Base-by-base conservation (phyloP, 176 grass and related monocot species). In the Triticum monococcum region DNA sequence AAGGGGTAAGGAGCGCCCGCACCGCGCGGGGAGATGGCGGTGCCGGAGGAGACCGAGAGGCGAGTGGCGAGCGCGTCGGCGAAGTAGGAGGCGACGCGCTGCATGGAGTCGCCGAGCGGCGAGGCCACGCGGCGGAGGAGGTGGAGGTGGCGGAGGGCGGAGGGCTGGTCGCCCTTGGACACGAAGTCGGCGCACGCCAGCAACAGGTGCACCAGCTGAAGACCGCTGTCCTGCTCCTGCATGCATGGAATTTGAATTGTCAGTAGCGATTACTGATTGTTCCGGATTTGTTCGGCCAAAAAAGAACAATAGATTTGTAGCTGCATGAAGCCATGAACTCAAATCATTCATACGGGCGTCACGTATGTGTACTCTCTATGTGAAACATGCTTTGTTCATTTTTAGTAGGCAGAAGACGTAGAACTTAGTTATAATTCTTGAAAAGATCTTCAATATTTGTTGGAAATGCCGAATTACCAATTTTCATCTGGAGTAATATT, bases 151-250 rank as follows among this genome's bases (percentile, higher is more conserved):
- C 89, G 89, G 14, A 88, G 80, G 8, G 86, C 92, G 2, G 86
- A 72, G 1, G 64, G 69, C 41, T 81, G 86, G 67, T 91, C 89
- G 28, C 88, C 91, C 64, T 89, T 91, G 64, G 94, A 92, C 24
- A 98, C 91, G 16, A 90, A 86, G 63, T 98, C 95, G 57, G 95
- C 95, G 75, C 95, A 95, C 38, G 90, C 89, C 5, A 98, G 90
- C 1, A 98, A 77, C 26, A 95, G 87, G 77, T 97, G 94, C 68
- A 97, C 94, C 62, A 97, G 86, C 24, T 89, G 87, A 40, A 97
- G 92, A 1, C 92, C 94, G 17, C 87, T 88, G 84, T 97, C 94
- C 80, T 93, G 89, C 64, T 95, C 90, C 81, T 94, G 85, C 75
- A 86, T 78, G 41, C 54, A 22, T 59, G 56, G 12, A 30, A 76